Base-by-base conservation (phyloP, 768 basidiomycete genomes). In the Xerocomellus dryophilus region DNA sequence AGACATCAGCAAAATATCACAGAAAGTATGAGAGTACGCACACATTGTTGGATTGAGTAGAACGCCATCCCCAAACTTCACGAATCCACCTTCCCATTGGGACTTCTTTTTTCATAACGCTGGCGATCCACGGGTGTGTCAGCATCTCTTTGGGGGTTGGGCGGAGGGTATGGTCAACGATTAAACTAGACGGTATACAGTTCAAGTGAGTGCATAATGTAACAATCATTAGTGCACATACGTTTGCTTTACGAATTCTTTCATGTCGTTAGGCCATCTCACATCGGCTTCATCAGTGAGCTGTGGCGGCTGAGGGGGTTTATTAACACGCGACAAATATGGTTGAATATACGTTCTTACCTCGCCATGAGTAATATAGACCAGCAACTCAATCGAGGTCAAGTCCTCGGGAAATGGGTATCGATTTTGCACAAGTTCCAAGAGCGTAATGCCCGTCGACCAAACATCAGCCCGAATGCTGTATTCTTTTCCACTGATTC, bases 381-480 rank as follows among this genome's bases (percentile, higher is more conserved):
- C 87, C 75, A 98, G 84, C 49, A 98, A 77, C 66, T 98, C 96
- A 69, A 98, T 96, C n/a, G 92, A 85, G 6, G 91, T 85, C 27
- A 97, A 78, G 66, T 97, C 93, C 35, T 81, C 84, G 3, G 94
- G 90, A 76, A 97, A 98, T 10, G 97, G 97, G 78, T 97, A 98
- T 39, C 89, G 84, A 64, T 96, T 97, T 65, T 91, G 83, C 6
- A 95, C 90, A 21, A 99, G 82, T 73, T 98, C 97, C 61, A 98
- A 80, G 32, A 99, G 79, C 0, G 94, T 90, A 42, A 99, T 88
- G 21, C 96, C 97, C 14, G 93, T 88, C 1, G 95, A 98, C 97
- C 97, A 99, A 21, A 99, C 95, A 68, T 99, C 95, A 35, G 95
- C 92, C 53, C 92, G 85, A 64, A 97, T 96, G 31, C 91, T 91